Evolutionary conservation across 306 rosid species (phyloP).

Genomic region (Neltuma alba): DNA sequence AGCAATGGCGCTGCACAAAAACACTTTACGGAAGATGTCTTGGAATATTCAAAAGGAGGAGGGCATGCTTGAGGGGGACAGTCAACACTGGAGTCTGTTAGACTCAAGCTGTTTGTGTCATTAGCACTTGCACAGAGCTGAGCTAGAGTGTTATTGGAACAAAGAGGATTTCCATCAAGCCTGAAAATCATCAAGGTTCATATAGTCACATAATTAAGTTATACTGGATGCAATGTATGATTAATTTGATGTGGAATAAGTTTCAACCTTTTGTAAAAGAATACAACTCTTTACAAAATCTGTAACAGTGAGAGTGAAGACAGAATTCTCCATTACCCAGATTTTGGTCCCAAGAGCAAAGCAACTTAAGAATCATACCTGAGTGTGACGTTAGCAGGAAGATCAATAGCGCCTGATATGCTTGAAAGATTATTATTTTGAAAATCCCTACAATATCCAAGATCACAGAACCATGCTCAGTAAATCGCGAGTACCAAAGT

Average conservation of each 20-base stretch:
- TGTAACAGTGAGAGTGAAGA: constrained; percentile 14
- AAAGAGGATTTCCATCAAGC: constrained; percentile 88
- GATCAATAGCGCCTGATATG: constrained; percentile 53
- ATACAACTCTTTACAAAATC: constrained; percentile 15
- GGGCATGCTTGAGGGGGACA: constrained; percentile 67
- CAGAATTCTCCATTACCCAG: constrained; percentile 5
- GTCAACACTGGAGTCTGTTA: constrained; percentile 28
- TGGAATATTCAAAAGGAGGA: constrained; percentile 58
- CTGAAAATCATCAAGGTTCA: constrained; percentile 53
- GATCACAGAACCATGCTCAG: constrained; percentile 36
- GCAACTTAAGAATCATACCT: constrained; percentile 59
- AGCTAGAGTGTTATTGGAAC: constrained; percentile 47
- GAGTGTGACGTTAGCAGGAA: constrained; percentile 75
- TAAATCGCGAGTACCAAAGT: background rate
- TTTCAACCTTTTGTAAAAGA: constrained; percentile 17
- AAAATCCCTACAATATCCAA: constrained; percentile 63
- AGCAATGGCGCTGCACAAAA: constrained; percentile 72
- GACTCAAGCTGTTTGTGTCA: constrained; percentile 15
- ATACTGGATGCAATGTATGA: constrained; percentile 17
- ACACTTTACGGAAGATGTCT: constrained; percentile 45
- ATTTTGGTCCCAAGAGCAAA: constrained; percentile 26
- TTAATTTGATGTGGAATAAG: constrained; percentile 4
- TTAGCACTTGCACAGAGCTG: constrained; percentile 54
- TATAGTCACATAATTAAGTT: background rate
- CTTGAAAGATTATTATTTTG: constrained; percentile 62